Base-by-base conservation (phyloP, 2,329 filamentous ascomycete genomes). In the Penicillium sp. region DNA sequence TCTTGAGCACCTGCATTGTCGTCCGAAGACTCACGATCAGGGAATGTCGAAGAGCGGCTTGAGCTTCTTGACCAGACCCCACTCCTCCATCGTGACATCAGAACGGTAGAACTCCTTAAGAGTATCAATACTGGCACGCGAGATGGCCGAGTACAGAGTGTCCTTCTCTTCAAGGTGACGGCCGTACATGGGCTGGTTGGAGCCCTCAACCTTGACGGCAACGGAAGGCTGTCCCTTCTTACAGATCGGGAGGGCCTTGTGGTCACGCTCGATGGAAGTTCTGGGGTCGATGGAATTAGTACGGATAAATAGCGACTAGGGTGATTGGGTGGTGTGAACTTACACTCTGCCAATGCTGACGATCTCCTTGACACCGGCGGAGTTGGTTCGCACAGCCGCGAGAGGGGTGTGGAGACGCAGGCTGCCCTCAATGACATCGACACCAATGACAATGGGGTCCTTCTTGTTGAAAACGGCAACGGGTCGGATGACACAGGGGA, bases 391-490 rank as follows among this genome's bases (percentile, higher is more conserved):
- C 55, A 99, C 85, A 3, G 87, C 91, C 1, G 91, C 89, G 61
- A 99, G 88, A 6, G 94, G 94, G 5, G 95, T 97, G 72, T 93
- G 90, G 64, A 96, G 79, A 65, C 86, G 85, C 45, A 99, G 82
- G 63, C 85, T 88, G 24, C 95, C 94, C 55, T 97, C 94, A n/a
- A 89, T 76, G 27, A 97, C 93, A 75, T 99, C 95, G 26, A 97
- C 89, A 78, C 94, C 94, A 42, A 99, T 80, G 52, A 99, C 90
- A 63, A 99, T 97, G 30, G 94, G 94, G 61, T 86, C 84, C 45
- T 92, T 96, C 84, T 99, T 99, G 83, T 97, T 97, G 84, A 99
- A 99, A 23, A 99, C 89, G 13, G 91, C 91, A 32, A 99, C 90
- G 0, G 93, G 85, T 62, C 83, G 84, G 49, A 99, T 84, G 30